phyloP scores from a whole-genome alignment of 441 rosid species.

The Theobroma grandiflorum region DNA sequence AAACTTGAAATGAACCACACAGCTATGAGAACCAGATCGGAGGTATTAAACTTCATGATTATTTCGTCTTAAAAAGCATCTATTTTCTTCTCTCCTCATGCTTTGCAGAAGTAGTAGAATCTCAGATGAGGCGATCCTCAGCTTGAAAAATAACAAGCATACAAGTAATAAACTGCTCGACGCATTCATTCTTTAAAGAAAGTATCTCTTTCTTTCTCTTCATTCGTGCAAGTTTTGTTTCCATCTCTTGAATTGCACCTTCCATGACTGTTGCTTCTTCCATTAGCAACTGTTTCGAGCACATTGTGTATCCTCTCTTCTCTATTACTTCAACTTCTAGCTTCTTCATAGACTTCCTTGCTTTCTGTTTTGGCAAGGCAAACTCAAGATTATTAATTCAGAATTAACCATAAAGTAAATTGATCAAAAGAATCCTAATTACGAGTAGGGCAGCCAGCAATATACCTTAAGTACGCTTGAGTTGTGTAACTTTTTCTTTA shows the following conservation, averaged over 20 bases:
- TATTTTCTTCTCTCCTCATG: too few species aligned
- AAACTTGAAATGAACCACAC: too few species aligned
- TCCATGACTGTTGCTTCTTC: neutral
- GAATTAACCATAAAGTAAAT: neutral
- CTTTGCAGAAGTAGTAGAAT: too few species aligned
- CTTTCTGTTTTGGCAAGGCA: neutral
- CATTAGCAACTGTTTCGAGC: neutral
- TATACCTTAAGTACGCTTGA: neutral
- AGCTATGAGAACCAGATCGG: too few species aligned
- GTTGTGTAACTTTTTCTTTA: too few species aligned
- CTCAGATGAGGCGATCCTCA: neutral
- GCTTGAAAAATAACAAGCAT: neutral
- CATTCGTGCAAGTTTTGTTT: neutral
- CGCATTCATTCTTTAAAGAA: neutral
- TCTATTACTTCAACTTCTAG: neutral
- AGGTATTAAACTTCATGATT: too few species aligned
- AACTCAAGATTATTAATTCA: too few species aligned
- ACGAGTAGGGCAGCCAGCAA: too few species aligned
- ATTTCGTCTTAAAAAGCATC: too few species aligned
- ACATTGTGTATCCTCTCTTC: neutral
- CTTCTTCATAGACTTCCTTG: neutral
- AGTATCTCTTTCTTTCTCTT: neutral
- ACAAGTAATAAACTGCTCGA: neutral
- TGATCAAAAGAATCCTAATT: too few species aligned
- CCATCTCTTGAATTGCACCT: neutral